These are phyloP conservation scores for Asterophora lycoperdoides DNA, from an alignment of 768 basidiomycete genomes.

Conservation along the genomic window DNA sequence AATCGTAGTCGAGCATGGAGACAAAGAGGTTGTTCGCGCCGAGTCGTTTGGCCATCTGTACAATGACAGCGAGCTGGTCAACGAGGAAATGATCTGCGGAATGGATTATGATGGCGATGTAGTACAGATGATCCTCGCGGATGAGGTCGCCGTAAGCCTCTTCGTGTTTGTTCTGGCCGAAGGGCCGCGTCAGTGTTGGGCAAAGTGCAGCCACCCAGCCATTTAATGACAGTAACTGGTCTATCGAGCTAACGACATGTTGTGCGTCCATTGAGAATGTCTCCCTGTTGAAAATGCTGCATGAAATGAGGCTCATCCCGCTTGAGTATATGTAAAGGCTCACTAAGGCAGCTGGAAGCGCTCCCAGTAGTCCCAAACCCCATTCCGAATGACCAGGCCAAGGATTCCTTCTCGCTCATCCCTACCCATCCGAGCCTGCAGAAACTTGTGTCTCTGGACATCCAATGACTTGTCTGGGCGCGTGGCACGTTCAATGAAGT, in stretches of 20 bases:
- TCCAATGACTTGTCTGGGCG: constrained; percentile 75
- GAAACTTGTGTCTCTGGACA: constrained; percentile 81
- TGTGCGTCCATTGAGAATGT: constrained; percentile 90
- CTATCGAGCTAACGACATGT: constrained; percentile 83
- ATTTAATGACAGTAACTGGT: constrained; percentile 91
- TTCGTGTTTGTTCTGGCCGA: constrained; percentile 82
- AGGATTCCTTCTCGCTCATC: constrained; percentile 84
- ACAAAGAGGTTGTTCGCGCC: constrained; percentile 91
- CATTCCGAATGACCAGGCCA: constrained; percentile 67
- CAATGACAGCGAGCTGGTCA: constrained; percentile 96
- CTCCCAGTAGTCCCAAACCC: constrained; percentile 86
- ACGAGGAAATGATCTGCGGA: constrained; percentile 99
- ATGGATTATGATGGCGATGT: constrained; percentile 91
- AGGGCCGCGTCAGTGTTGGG: constrained; percentile 90
- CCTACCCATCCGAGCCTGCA: constrained; percentile 85
- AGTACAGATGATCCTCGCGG: constrained; percentile 81
- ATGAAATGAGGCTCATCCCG: not conserved
- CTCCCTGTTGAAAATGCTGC: constrained; percentile 74
- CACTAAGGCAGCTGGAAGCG: constrained; percentile 90
- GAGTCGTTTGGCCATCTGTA: constrained; percentile 89
- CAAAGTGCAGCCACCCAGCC: constrained; percentile 98
- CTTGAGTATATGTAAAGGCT: constrained; percentile 25
- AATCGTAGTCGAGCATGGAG: constrained; percentile 96
- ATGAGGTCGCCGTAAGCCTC: constrained; percentile 88
- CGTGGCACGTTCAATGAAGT: constrained; percentile 52